Evolutionary conservation across 805 yeast genomes (phyloP), one percentile per base, ranked within the genome.

Genomic region (Millerago galiae): DNA sequence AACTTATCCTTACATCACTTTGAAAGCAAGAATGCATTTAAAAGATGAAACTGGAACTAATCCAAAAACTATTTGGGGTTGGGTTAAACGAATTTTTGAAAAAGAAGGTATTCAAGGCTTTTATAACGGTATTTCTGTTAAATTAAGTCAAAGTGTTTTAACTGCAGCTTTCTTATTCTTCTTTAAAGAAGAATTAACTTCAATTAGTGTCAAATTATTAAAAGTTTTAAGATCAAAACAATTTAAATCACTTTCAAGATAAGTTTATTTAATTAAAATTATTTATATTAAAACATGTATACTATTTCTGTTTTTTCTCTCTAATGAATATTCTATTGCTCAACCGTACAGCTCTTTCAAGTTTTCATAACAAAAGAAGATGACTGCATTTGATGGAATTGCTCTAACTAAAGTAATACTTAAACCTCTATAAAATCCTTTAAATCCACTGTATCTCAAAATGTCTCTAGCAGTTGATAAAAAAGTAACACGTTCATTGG

Each of bases 151-250:
- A 66, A 79, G 90, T 46, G 88, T 91, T 37, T 61, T 83, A 44
- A 88, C 95, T 32, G 91, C 96, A 2, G 96, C 96, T 1, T 85
- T 90, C 54, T 70, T 90, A 56, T 90, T 90, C 59, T 85, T 81
- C 63, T 88, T 90, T 67, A 90, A 90, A 66, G 96, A 90, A 62
- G 89, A 85, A 62, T 74, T 89, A 51, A 79, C 83, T 44, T 57
- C 68, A 3, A 71, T 81, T 36, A 75, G 86, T 37, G 69, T 81
- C 40, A 65, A 63, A 43, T 48, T 83, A 40, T 71, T 85, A 44
- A 71, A 67, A 41, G 48, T 79, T 11, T 52, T 73, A 28, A 59
- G 61, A 31, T 11, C 24, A 10, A 42, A 21, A 24, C 36, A 35
- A 26, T 8, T 31, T 10, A 35, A 34, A 24, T 16, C 35, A 8